Percentiles rank a stretch among this genome's conserved stretches.
phyloP scores from a whole-genome alignment of 108 stramenopile genomes.

The Nitzschia sp. region DNA sequence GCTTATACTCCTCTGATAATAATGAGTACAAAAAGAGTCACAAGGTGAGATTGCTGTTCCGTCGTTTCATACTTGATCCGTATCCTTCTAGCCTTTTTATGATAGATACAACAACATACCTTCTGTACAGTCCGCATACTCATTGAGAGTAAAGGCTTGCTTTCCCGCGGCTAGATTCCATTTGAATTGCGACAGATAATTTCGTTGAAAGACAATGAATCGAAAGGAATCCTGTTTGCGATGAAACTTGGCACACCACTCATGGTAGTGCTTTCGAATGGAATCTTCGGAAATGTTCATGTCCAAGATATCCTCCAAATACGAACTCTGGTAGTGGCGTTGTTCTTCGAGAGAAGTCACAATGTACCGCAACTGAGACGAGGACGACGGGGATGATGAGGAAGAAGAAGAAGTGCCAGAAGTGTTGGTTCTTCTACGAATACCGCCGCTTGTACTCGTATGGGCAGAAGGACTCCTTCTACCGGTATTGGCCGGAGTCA shows the following conservation, averaged over 20 bases:
- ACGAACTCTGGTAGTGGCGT: background rate
- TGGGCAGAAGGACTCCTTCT: too few species aligned
- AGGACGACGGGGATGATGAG: too few species aligned
- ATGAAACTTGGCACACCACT: background rate
- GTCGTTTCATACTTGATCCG: background rate
- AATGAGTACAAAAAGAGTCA: background rate
- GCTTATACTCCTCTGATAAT: background rate
- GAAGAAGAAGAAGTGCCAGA: too few species aligned
- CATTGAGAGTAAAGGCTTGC: background rate
- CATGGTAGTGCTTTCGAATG: slow-evolving; percentile 1
- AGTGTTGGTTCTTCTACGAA: too few species aligned
- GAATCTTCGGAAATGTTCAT: background rate
- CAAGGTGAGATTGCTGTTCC: background rate
- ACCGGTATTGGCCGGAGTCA: too few species aligned
- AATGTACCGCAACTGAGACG: background rate
- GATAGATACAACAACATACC: background rate
- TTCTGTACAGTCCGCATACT: slow-evolving; percentile 3
- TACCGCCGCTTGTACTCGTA: too few species aligned
- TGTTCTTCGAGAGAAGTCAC: background rate
- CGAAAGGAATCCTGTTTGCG: background rate
- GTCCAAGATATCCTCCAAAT: background rate
- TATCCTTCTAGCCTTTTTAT: background rate
- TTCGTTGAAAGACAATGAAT: background rate
- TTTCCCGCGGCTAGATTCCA: slow-evolving; percentile 1
- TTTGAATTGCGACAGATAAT: background rate